These are phyloP conservation scores for Paramarasmius palmivorus DNA, from an alignment of 1,284 basidiomycete genomes.

Conservation along the genomic window DNA sequence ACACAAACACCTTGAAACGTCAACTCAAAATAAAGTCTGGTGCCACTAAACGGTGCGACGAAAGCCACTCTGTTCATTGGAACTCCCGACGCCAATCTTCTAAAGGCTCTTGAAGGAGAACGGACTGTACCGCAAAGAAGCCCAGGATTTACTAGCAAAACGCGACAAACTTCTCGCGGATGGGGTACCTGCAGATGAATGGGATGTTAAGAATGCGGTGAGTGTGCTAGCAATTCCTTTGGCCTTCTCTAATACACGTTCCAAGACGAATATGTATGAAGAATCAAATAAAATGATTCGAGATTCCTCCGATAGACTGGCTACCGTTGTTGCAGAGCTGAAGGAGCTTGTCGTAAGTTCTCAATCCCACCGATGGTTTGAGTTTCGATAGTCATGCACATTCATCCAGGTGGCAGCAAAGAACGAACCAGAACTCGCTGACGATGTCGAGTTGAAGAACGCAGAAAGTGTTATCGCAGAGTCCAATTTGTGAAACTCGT, in stretches of 20 bases:
- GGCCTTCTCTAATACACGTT: background rate
- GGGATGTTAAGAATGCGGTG: conserved; percentile 82
- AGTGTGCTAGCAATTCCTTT: conserved; percentile 27
- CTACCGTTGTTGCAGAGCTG: conserved; percentile 63
- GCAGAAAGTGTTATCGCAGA: conserved; percentile 60
- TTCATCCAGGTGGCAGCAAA: conserved; percentile 45
- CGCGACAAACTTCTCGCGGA: conserved; percentile 65
- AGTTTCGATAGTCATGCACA: too few relatives aligned
- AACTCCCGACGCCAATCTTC: too few relatives aligned
- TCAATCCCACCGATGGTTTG: background rate
- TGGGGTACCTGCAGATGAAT: conserved; percentile 61
- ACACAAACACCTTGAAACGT: conserved; percentile 48
- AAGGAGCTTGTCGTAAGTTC: conserved; percentile 69
- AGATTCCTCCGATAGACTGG: conserved; percentile 63
- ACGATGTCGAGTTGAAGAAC: conserved; percentile 54
- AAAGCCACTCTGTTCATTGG: too few relatives aligned
- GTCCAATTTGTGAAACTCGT: conserved; percentile 34
- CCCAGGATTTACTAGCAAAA: conserved; percentile 55
- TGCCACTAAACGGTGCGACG: conserved; percentile 65
- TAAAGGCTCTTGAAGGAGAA: conserved; percentile 76
- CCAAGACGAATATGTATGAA: conserved; percentile 69
- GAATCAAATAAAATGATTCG: conserved; percentile 83
- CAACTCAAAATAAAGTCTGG: conserved; percentile 85
- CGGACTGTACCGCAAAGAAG: conserved; percentile 68
- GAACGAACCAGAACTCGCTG: conserved; percentile 45